These are phyloP conservation scores for Spinacia oleracea DNA, from an alignment of 179 eudicot genomes.

Conservation along the genomic window DNA sequence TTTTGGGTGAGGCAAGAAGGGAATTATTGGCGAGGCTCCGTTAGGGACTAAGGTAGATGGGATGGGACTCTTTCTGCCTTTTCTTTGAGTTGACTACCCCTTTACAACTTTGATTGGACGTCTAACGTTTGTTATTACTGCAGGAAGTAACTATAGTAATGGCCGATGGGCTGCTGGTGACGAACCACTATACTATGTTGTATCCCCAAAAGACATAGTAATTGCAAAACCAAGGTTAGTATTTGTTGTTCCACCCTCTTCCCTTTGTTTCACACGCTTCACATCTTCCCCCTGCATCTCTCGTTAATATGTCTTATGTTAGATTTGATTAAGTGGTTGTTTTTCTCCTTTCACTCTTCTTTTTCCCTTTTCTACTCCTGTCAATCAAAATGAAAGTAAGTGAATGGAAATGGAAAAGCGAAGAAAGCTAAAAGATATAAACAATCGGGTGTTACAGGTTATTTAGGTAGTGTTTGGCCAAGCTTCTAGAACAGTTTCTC, in stretches of 20 bases:
- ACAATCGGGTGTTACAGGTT: constrained; percentile 1
- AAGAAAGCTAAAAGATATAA: too few relatives aligned
- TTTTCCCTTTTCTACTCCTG: background rate
- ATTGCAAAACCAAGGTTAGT: constrained; percentile 95
- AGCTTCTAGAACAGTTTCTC: background rate
- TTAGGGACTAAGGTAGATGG: background rate
- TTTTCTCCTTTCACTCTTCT: background rate
- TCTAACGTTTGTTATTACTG: constrained; percentile 17
- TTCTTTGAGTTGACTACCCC: constrained; percentile 12
- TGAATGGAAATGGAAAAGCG: background rate
- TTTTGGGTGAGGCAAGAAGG: background rate
- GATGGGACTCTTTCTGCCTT: background rate
- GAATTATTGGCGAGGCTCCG: background rate
- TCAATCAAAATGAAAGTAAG: background rate
- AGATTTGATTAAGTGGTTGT: background rate
- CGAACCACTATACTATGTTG: constrained; percentile 90
- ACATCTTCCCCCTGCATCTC: background rate
- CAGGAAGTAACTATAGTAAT: constrained; percentile 89
- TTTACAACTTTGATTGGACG: constrained; percentile 9
- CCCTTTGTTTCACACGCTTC: background rate
- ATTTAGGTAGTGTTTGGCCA: background rate
- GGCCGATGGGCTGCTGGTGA: constrained; percentile 97
- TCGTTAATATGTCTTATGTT: background rate
- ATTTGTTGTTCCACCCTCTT: background rate
- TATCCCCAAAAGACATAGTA: constrained; percentile 95